Percentiles rank a stretch among this genome's conserved stretches.
Conservation (phyloP, 164 flowering plant genomes). For the Hamamelis virginiana region DNA sequence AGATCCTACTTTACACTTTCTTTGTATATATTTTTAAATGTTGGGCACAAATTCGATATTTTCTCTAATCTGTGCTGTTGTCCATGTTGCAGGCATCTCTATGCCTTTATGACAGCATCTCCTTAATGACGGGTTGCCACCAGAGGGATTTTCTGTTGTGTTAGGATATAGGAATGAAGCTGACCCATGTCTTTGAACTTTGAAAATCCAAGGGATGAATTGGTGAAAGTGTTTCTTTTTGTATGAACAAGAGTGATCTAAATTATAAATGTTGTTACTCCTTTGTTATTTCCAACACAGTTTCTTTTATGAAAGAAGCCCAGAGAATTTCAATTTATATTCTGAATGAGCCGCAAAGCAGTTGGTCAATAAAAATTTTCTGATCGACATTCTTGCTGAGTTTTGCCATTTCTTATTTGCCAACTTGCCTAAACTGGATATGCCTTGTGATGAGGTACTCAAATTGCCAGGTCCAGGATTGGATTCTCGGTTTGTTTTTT, state of each 20-base stretch:
- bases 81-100: slow-evolving; percentile 23
- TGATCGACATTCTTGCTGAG: too few relatives aligned
- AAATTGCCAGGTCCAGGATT: too few relatives aligned
- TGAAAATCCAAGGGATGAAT: too few relatives aligned
- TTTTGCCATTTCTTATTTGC: too few relatives aligned
- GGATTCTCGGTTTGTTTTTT: too few relatives aligned
- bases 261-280: neutral
- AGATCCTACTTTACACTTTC: too few relatives aligned
- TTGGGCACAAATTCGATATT: too few relatives aligned
- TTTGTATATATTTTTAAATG: too few relatives aligned
- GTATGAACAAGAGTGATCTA: neutral
- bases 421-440: too few relatives aligned
- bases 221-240: slow-evolving; percentile 1
- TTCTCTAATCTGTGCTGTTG: too few relatives aligned
- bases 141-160: neutral
- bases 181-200: neutral
- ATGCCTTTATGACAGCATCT: slow-evolving; percentile 27
- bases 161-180: neutral
- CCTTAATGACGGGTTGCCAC: neutral
- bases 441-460: too few relatives aligned
- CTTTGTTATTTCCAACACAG: neutral
- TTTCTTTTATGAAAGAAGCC: neutral
- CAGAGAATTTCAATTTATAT: neutral
- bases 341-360: neutral
- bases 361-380: too few relatives aligned